Evolutionary conservation across 768 basidiomycete species (phyloP).

Genomic region (Tephrocybe sp.): DNA sequence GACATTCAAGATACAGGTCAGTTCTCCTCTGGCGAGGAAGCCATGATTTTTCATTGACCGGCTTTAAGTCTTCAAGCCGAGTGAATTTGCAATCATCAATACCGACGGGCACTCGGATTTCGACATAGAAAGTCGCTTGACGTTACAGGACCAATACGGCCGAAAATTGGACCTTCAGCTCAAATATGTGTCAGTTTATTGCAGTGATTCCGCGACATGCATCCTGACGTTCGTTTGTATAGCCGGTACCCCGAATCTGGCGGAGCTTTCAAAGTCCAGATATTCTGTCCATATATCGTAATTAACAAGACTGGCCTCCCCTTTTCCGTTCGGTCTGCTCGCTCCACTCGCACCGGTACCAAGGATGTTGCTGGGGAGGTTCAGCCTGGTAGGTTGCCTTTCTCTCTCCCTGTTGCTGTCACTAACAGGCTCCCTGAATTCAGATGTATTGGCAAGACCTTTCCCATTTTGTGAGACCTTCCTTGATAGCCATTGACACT

Average conservation of each 20-base stretch:
- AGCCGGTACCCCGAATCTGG: slow-evolving; percentile 86
- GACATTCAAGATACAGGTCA: slow-evolving; percentile 87
- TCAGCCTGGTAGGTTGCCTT: slow-evolving; percentile 47
- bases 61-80: slow-evolving; percentile 77
- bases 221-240: neutral
- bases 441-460: slow-evolving; percentile 49
- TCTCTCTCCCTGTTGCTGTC: neutral
- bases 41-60: neutral
- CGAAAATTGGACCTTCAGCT: slow-evolving; percentile 78
- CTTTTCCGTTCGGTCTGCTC: slow-evolving; percentile 66
- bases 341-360: slow-evolving; percentile 57
- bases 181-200: slow-evolving; percentile 81
- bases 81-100: slow-evolving; percentile 97
- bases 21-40: slow-evolving; percentile 9
- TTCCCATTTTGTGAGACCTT: slow-evolving; percentile 73
- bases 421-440: neutral
- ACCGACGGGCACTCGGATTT: slow-evolving; percentile 90
- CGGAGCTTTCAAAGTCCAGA: slow-evolving; percentile 93
- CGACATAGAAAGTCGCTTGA: slow-evolving; percentile 70
- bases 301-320: slow-evolving; percentile 92
- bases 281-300: slow-evolving; percentile 87
- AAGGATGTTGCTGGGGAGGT: slow-evolving; percentile 86
- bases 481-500: neutral
- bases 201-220: neutral
- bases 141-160: slow-evolving; percentile 67